Evolutionary conservation across 352 stramenopile genomes (phyloP), one percentile per base, ranked within the genome.

Genomic region (Phytophthora crassamura): DNA sequence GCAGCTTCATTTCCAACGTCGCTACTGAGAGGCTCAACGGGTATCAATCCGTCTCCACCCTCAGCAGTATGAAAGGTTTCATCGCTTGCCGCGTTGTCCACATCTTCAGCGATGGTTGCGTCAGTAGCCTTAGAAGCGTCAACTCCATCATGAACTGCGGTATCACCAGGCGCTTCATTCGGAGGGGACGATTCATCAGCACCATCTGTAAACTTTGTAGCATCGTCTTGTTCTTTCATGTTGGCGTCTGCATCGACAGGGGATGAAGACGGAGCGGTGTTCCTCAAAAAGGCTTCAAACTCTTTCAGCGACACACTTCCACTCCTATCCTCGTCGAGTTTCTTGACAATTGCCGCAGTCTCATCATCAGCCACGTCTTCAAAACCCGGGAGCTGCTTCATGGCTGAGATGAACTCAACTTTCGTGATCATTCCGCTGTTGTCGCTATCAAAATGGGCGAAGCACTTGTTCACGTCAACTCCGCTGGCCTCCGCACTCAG

Each of bases 391-490:
- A 93, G 64, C 16, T 77, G 73, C 22, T 73, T 76, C 5, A 94
- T 64, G 10, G 73, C 75, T 1, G 18, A 46, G 7, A 69, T 55
- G 20, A 94, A 90, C 42, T 91, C 86, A 2, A 69, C 60, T 9
- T 61, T 69, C 8, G 79, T 82, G 38, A 94, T 76, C 7, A 36
- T 62, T 14, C 77, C 81, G 14, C 74, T 75, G 3, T 64, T 64
- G 35, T 90, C 65, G 6, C 38, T 54, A 57, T 92, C 86, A 47
- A 92, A 86, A 57, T 88, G 77, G 3, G 57, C 61, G 59, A 94
- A 91, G 18, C 71, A 80, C 6, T 66, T 30, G 4, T 72, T 66
- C 2, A 89, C 61, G 32, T 77, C 67, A 30, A 80, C 59, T 16
- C 78, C 78, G 15, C 49, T 68, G 8, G 52, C 53, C 15, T 79